Evolutionary conservation across 306 rosid genomes (phyloP), one percentile per base, ranked within the genome.

Genomic region (Luffa aegyptiaca): DNA sequence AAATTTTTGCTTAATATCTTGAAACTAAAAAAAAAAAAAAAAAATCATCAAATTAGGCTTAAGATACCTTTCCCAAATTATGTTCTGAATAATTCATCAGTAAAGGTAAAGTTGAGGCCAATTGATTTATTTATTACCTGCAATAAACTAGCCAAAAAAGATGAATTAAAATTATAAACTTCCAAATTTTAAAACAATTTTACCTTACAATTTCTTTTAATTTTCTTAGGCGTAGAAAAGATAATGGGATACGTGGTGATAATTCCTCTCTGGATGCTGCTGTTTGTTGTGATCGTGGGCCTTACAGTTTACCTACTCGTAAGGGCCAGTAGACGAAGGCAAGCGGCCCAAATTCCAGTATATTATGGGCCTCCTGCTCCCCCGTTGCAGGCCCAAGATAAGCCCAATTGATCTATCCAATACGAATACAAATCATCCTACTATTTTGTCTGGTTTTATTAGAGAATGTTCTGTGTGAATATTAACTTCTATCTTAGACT

Each of bases 361-460:
- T 79, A 70, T 4, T 63, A 26, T 73, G 92, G 91, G 66, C 89
- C 93, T 66, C 81, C 89, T 0, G 89, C 74, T 17, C 90, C 91
- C 78, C 89, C 88, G n/a, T 41, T 78, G 0, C 86, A 72, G 37
- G 86, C 80, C 87, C 88, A 83, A 77, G 79, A 68, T 39, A 84
- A 84, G 77, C 75, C 84, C 78, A 74, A 74, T 14, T 74, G 46
- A 74, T 16, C 14, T 13, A 5, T 73, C 58, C 77, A 46, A 48
- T 73, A 14, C 53, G 12, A 16, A 35, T 13, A 64, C 44, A 0
- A 11, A 4, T 5, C 0, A 20, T 71, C 20, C 2, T 71, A 21
- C 57, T 1, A 49, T 4, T 49, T 13, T 11, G 58, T 14, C 49
- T 0, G 26, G 41, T 49, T 10, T 62, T 0, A 2, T 56, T 1